Evolutionary conservation across 768 basidiomycete species (phyloP), one percentile per base, ranked within the genome.

Genomic region (Suillus spraguei): DNA sequence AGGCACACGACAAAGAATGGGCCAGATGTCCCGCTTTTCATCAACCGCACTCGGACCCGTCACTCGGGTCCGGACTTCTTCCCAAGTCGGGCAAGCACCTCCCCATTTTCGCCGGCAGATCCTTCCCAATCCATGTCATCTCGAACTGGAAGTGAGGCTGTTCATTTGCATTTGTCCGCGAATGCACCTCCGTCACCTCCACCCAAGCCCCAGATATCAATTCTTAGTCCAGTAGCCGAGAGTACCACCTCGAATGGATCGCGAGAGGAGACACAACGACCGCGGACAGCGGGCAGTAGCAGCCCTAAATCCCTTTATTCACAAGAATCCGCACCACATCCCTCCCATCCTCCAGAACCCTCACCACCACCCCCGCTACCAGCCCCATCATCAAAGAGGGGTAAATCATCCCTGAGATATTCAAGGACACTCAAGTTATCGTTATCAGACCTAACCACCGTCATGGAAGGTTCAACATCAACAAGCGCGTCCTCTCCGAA

Each of bases 231-330:
- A 2, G 5, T 39, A 6, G 5, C 38, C 9, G 55, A 56, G 7
- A 3, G 14, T 5, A 14, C 35, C n/a, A 22, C n/a, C 4, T 22
- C 4, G 11, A 54, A n/a, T 13, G 20, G 13, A 35, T 35, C 52
- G 14, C 33, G n/a, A n/a, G 33, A 36, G 20, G 53, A 11, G 5
- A 35, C 1, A 22, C 1, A 11, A 3, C 35, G 8, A 8, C n/a
- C 36, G 2, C 54, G 8, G 14, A 36, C 4, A 24, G 35, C 36
- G 24, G 2, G 32, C 3, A 28, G 52, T 62, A 5, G 38, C 1
- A 64, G 42, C n/a, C n/a, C 60, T 0, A 63, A 42, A 11, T 76
- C 74, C 0, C 16, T 53, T 7, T 74, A 74, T 55, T 74, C 74
- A 4, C 72, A 74, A 60, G 38, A 17, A 6, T 74, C 74, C 47